Percentiles rank a stretch among this genome's conserved stretches.
These are phyloP conservation scores for Parmelia sp. DNA, from an alignment of 495 filamentous ascomycete species.

Conservation along the genomic window DNA sequence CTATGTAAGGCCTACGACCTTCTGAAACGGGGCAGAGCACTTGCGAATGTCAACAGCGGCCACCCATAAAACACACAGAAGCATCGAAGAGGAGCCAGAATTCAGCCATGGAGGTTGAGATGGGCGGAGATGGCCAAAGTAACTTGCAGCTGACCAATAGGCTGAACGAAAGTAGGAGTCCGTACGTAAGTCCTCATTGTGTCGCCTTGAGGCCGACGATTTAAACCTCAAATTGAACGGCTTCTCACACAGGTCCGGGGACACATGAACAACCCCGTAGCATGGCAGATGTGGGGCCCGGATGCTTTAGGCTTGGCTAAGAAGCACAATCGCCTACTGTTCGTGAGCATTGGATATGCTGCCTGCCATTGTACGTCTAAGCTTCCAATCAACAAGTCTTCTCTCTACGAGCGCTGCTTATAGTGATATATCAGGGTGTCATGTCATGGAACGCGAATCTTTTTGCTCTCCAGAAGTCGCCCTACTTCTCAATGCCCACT, in stretches of 20 bases:
- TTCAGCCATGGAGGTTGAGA: background rate
- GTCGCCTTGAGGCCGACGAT: constrained; percentile 13
- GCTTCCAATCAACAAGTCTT: background rate
- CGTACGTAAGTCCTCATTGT: constrained; percentile 55
- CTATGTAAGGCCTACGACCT: background rate
- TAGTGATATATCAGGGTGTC: constrained; percentile 57
- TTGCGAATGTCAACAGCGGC: background rate
- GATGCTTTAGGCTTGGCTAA: constrained; percentile 71
- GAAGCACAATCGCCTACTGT: constrained; percentile 76
- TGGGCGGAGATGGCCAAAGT: background rate
- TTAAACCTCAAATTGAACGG: background rate
- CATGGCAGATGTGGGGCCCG: constrained; percentile 85
- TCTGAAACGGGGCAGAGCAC: background rate
- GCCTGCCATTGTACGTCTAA: constrained; percentile 81
- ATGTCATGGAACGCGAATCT: constrained; percentile 90
- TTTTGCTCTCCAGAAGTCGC: constrained; percentile 81
- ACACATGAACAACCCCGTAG: constrained; percentile 79
- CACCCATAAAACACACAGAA: background rate
- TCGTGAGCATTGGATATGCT: constrained; percentile 91
- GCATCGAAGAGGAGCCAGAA: background rate
- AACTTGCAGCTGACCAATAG: constrained; percentile 54
- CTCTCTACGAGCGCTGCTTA: too few species aligned
- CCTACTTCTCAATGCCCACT: constrained; percentile 72
- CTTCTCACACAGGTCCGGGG: constrained; percentile 53
- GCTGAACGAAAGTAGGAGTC: constrained; percentile 66